Evolutionary conservation across 495 filamentous ascomycete species (phyloP), one percentile per base, ranked within the genome.

Genomic region (Physcia stellaris): DNA sequence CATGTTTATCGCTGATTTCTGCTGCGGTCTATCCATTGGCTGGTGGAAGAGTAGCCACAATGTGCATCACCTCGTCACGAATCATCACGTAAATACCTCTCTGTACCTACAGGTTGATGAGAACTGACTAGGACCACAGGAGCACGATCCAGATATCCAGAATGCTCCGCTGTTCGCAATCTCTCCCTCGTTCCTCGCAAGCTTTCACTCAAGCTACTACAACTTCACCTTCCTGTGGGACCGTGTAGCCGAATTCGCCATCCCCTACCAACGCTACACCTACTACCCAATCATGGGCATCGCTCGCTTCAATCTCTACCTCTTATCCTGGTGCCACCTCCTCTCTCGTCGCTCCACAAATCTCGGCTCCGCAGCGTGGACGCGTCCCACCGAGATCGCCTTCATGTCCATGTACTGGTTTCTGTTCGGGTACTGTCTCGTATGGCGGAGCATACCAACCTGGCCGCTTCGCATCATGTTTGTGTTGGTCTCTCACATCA

Each of bases 31-130:
- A 12, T 62, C 57, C 20, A 60, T 68, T 32, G 66, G 66, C 12
- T 70, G 66, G 66, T 70, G 66, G 66, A 70, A 70, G 50, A 56
- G 55, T 50, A 66, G 59, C 37, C 66, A 70, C 49, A 70, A 70
- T 35, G 66, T 70, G 13, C 66, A 70, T 49, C 66, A 70, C 46
- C 55, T 70, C 6, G 51, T 70, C 24, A 66, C 66, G 16, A 70
- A 70, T 46, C 52, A 55, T 32, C 66, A 64, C 4, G 52, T 52
- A 40, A 31, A 40, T 40, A 5, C 15, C 18, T 10, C 11, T 13
- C 16, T 9, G 12, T 26, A 24, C 22, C n/a, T 22, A 1, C 6
- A 13, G 19, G 4, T 6, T 4, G 9, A 13, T 21, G 19, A 23
- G 37, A 20, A 27, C 32, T 41, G 23, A 35, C 33, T 1, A 21